Conservation (phyloP, 306 rosid species). For the barrel medic (Medicago truncatula) region DNA sequence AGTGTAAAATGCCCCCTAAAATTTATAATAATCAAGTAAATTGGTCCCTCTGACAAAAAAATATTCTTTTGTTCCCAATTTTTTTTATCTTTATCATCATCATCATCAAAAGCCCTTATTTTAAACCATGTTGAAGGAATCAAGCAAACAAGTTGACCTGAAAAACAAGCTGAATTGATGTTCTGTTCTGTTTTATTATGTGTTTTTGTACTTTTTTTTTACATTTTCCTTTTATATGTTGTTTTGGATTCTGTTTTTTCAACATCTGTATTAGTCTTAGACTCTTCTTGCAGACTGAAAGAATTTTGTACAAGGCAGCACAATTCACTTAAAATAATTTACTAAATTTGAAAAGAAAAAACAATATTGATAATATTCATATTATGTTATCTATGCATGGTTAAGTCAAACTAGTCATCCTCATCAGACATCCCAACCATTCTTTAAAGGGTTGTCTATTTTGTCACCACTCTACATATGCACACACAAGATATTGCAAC, state of each 20-base stretch:
- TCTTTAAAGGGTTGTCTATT: neutral
- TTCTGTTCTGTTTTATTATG: too few species aligned
- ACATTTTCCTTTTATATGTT: too few species aligned
- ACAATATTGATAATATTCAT: neutral
- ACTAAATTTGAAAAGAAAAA: neutral
- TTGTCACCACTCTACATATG: constrained; percentile 7
- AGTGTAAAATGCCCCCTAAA: too few species aligned
- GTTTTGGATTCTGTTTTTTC: neutral
- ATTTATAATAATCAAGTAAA: too few species aligned
- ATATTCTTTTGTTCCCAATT: too few species aligned
- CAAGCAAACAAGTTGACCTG: too few species aligned
- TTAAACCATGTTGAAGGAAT: too few species aligned
- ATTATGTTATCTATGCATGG: constrained; percentile 4
- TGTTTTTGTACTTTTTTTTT: too few species aligned
- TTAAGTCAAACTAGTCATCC: neutral
- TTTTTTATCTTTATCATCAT: too few species aligned
- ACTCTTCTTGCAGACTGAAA: neutral
- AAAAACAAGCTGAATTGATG: too few species aligned
- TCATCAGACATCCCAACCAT: neutral
- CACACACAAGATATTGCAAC: neutral
- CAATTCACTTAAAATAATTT: constrained; percentile 24
- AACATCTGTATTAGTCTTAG: neutral
- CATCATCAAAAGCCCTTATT: too few species aligned
- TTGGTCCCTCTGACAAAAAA: too few species aligned
- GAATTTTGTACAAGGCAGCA: neutral